phyloP scores from a whole-genome alignment of 192 early-diverging fungal species.

The Spizellomyces punctatus region DNA sequence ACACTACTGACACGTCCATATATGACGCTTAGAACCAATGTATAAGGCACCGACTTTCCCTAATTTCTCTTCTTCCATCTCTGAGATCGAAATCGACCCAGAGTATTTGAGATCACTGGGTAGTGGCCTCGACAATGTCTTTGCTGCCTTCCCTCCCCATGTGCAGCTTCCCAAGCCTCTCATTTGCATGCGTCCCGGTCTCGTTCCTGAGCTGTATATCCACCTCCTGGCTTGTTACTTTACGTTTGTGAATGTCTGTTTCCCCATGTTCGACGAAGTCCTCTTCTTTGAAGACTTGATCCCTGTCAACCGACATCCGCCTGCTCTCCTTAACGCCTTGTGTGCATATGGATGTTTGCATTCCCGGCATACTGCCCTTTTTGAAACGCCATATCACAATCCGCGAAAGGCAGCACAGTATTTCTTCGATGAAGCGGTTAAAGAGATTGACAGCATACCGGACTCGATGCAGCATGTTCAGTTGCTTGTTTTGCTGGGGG shows the following conservation, averaged over 20 bases:
- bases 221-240: conserved; percentile 39
- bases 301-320: conserved; percentile 47
- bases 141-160: too few species aligned
- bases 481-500: conserved; percentile 15
- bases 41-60: too few species aligned
- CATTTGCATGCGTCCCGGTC: not conserved
- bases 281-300: conserved; percentile 42
- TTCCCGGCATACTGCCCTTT: conserved; percentile 36
- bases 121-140: too few species aligned
- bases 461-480: not conserved
- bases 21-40: too few species aligned
- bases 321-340: conserved; percentile 42
- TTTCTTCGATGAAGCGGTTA: conserved; percentile 4
- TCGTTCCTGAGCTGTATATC: not conserved
- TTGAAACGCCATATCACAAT: conserved; percentile 31
- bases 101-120: not conserved
- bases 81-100: not conserved
- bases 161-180: conserved; percentile 18
- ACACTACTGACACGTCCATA: too few species aligned
- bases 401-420: conserved; percentile 35
- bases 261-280: conserved; percentile 34
- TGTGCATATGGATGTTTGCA: conserved; percentile 37
- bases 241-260: conserved; percentile 29
- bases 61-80: too few species aligned
- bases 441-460: not conserved